These are phyloP conservation scores for Phylloporus arenicola DNA, from an alignment of 768 basidiomycete species.

Conservation along the genomic window DNA sequence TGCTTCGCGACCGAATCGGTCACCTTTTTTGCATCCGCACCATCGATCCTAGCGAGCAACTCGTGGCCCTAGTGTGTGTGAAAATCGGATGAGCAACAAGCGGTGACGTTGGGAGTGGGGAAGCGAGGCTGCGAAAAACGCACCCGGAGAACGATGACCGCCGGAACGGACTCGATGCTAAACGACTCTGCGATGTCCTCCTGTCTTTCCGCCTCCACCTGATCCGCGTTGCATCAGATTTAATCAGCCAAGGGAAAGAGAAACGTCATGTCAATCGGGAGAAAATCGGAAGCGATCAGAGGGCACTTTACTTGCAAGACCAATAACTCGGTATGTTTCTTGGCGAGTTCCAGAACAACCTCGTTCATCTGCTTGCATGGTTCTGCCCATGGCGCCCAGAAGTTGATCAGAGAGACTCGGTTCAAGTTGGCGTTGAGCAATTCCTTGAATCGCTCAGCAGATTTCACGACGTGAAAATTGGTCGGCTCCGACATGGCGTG, in stretches of 20 bases:
- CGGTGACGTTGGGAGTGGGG: background rate
- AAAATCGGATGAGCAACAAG: background rate
- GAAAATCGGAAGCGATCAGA: background rate
- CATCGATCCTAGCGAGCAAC: conserved; percentile 69
- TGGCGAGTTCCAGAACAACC: conserved; percentile 66
- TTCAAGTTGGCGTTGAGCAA: conserved; percentile 72
- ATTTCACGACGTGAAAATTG: conserved; percentile 48
- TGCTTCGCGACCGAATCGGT: conserved; percentile 58
- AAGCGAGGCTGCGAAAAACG: conserved; percentile 14
- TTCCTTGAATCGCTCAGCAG: conserved; percentile 66
- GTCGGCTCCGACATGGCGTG: conserved; percentile 17
- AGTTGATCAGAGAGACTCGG: conserved; percentile 83
- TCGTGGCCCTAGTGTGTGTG: conserved; percentile 68
- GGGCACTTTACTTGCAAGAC: conserved; percentile 64
- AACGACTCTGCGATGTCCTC: conserved; percentile 88
- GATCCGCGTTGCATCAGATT: background rate
- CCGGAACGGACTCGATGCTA: conserved; percentile 84
- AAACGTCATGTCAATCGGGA: background rate
- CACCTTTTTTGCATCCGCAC: conserved; percentile 70
- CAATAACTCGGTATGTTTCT: conserved; percentile 60
- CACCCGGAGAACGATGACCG: conserved; percentile 78
- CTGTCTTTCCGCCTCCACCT: conserved; percentile 83
- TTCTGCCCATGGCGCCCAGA: conserved; percentile 91
- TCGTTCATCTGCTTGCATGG: conserved; percentile 89
- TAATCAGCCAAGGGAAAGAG: background rate